Evolutionary conservation across 495 filamentous ascomycete genomes (phyloP).

Genomic region (Aspergillus steynii): DNA sequence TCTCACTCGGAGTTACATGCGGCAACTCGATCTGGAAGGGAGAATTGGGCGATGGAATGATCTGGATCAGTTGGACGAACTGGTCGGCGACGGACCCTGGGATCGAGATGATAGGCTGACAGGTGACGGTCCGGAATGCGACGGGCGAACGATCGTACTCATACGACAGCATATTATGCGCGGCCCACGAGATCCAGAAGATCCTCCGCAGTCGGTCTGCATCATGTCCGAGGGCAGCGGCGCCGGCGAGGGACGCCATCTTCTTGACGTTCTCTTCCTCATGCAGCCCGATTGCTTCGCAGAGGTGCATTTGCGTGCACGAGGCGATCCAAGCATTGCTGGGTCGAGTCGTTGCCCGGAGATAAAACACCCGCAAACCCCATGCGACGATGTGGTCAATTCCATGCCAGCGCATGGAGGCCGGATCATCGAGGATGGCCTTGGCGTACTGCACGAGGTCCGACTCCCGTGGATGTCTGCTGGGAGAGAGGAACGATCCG

Average conservation of each 20-base stretch:
- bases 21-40: conserved; percentile 26
- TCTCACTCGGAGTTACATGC: conserved; percentile 19
- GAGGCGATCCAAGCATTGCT: conserved; percentile 39
- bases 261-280: conserved; percentile 31
- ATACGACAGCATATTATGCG: conserved; percentile 34
- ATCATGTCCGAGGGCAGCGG: conserved; percentile 28
- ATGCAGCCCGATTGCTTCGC: conserved; percentile 30
- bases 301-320: conserved; percentile 36
- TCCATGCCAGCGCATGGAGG: conserved; percentile 26
- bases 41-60: conserved; percentile 31
- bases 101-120: conserved; percentile 20
- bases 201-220: conserved; percentile 32
- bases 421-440: conserved; percentile 34
- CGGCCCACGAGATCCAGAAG: conserved; percentile 37
- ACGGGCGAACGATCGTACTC: conserved; percentile 34
- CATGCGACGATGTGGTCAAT: conserved; percentile 38
- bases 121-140: conserved; percentile 26
- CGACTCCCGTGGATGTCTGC: conserved; percentile 27
- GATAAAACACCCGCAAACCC: conserved; percentile 35
- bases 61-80: conserved; percentile 31
- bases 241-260: conserved; percentile 25
- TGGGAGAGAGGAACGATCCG: conserved; percentile 33
- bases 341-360: conserved; percentile 35
- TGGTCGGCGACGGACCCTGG: conserved; percentile 29
- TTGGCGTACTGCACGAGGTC: conserved; percentile 35